Base-by-base conservation (phyloP, 192 early-diverging fungal genomes). In the Mortierella antarctica region DNA sequence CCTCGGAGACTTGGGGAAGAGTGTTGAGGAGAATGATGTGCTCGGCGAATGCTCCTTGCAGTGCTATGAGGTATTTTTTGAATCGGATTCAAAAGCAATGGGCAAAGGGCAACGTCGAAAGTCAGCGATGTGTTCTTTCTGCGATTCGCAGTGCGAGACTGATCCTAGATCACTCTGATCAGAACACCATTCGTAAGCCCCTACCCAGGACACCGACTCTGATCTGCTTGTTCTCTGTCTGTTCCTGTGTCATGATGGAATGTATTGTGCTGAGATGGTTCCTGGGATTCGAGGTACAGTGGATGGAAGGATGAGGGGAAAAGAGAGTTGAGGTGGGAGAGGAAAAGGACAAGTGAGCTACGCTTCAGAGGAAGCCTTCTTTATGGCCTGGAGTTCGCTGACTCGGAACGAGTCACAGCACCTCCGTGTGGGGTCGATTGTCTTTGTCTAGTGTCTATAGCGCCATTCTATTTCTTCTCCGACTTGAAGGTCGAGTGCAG, bases 31-130 rank as follows among this genome's bases (percentile, higher is more conserved):
- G 88, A 79, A 96, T 86, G 53, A 97, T 88, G 72, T 99, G 97
- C 78, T 99, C 97, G 15, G 88, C 73, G 67, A 97, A 99, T 31
- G 97, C 97, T n/a, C 97, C 97, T 78, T 99, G 97, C 9, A 99
- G 90, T n/a, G 95, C 96, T 90, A 51, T 46, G 21, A 46, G 7
- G 57, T 40, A 20, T 46, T 31, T 20, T 17, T 52, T 21, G 1
- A 18, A 47, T 41, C 8, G 31, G 21, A 61, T 13, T 15, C 11
- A 14, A 15, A 48, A 6, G 23, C 1, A 12, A 46, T 20, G 20
- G 39, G 53, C 39, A 45, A 41, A 15, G 31, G 31, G 14, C 15
- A 7, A 6, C 2, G 18, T 45, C 2, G 21, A 17, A 8, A 47
- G 56, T 51, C 47, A 57, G 41, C 31, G 46, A 58, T 57, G 41